These are phyloP conservation scores for Solanum rostratum DNA, from an alignment of 257 asterid genomes.

Conservation along the genomic window DNA sequence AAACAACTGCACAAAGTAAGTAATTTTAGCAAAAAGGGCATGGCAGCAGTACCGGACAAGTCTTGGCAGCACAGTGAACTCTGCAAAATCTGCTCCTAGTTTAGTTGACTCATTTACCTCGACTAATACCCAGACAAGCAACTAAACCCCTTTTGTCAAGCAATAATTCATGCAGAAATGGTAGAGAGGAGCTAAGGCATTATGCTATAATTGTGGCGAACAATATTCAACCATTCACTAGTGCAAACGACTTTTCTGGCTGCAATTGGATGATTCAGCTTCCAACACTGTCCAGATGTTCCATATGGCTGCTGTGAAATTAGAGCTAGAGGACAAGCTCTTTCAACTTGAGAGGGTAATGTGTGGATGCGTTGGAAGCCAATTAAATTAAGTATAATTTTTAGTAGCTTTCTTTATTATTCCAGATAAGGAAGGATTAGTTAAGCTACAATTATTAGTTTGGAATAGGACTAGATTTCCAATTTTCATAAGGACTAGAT, in stretches of 20 bases:
- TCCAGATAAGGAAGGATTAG: background rate
- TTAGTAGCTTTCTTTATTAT: background rate
- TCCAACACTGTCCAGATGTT: background rate
- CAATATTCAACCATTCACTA: background rate
- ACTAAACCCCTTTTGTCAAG: background rate
- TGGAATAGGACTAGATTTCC: background rate
- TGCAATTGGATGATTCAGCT: background rate
- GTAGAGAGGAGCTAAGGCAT: background rate
- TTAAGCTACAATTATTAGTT: background rate
- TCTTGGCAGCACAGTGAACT: background rate
- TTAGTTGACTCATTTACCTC: background rate
- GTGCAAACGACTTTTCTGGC: background rate
- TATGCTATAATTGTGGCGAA: background rate
- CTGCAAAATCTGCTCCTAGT: background rate
- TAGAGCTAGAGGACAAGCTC: background rate
- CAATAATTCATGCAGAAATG: background rate
- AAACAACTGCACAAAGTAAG: background rate
- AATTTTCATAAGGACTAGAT: background rate
- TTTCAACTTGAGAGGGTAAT: background rate
- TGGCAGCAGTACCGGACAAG: background rate
- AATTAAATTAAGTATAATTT: background rate
- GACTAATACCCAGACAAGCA: background rate
- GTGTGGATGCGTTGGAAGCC: background rate
- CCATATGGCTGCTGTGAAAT: background rate
- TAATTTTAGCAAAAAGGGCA: background rate